Base-by-base conservation (phyloP, 2,329 filamentous ascomycete genomes). In the Beauveria brongniartii region DNA sequence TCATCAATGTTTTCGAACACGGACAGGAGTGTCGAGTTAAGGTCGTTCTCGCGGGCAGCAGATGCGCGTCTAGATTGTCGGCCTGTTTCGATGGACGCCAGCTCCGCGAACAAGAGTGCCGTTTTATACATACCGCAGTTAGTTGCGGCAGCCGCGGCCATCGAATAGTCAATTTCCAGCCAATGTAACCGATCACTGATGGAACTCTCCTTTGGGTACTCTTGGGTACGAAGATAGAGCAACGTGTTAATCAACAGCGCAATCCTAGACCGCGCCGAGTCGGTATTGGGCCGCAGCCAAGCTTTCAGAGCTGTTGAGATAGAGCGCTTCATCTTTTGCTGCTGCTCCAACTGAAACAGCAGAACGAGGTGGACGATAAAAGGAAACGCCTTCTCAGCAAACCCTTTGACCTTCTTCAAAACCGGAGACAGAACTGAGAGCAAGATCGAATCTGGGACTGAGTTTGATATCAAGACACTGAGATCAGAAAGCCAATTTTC, bases 1-100 rank as follows among this genome's bases (percentile, higher is more conserved):
- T 99, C 95, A 69, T 97, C 92, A 52, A 99, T 89, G 63, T 91
- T 93, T 69, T 91, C 89, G 71, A 94, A 99, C 3, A 99, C 92
- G 1, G 83, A 79, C 50, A 96, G 80, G 14, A 97, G 78, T 1
- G 95, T 79, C 34, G 90, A 84, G 3, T 83, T 80, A 7, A 90
- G 82, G 28, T 86, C 76, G 52, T 78, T 70, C 65, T 81, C 75
- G 65, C 77, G 78, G 53, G 78, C 69, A 3, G 78, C 75, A 2
- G 88, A 91, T 9, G 89, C 88, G 55, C 90, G 83, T 62, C 90
- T 82, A 48, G 88, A 88, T 20, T 80, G 74, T 40, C 82, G 79
- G 2, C 77, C 70, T 1, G 75, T 73, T 47, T 86, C 83, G 0
- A 84, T 84, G 24, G 82, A 79, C 34, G 82, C 82, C 26, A 91